Evolutionary conservation across 192 early-diverging fungal species (phyloP).

Genomic region (Backusella psychrophila): DNA sequence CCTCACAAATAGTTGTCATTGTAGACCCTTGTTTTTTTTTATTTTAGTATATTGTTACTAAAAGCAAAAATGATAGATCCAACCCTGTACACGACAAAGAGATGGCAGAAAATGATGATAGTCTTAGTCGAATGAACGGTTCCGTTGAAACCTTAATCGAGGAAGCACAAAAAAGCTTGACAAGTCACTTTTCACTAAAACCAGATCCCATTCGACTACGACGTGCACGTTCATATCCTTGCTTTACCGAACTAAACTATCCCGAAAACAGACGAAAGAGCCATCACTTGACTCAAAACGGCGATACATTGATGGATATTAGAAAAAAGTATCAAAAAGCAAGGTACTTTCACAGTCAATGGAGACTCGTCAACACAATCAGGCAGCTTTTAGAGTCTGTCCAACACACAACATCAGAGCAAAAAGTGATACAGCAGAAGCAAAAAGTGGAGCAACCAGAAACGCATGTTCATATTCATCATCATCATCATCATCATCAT

Average conservation of each 20-base stretch:
- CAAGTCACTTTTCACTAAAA: background rate
- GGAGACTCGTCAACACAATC: background rate
- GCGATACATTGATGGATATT: background rate
- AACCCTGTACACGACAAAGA: background rate
- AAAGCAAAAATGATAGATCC: background rate
- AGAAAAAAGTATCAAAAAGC: background rate
- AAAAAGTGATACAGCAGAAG: background rate
- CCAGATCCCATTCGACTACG: background rate
- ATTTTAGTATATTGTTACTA: too few relatives aligned
- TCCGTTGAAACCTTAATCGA: slow-evolving; percentile 8
- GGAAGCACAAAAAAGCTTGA: slow-evolving; percentile 8
- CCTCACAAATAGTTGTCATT: background rate
- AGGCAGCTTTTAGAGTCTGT: slow-evolving; percentile 8
- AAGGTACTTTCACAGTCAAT: slow-evolving; percentile 13
- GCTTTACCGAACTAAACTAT: background rate
- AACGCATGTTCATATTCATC: slow-evolving; percentile 3
- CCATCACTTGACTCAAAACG: background rate
- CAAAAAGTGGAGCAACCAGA: background rate
- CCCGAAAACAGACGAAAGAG: slow-evolving; percentile 11
- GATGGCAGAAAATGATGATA: background rate
- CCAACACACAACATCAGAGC: background rate
- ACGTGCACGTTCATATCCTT: background rate
- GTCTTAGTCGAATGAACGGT: slow-evolving; percentile 1
- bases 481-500: slow-evolving; percentile 10
- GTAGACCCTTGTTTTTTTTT: background rate